Conservation (phyloP, 2,329 filamentous ascomycete species). For the Uncinocarpus reesii region DNA sequence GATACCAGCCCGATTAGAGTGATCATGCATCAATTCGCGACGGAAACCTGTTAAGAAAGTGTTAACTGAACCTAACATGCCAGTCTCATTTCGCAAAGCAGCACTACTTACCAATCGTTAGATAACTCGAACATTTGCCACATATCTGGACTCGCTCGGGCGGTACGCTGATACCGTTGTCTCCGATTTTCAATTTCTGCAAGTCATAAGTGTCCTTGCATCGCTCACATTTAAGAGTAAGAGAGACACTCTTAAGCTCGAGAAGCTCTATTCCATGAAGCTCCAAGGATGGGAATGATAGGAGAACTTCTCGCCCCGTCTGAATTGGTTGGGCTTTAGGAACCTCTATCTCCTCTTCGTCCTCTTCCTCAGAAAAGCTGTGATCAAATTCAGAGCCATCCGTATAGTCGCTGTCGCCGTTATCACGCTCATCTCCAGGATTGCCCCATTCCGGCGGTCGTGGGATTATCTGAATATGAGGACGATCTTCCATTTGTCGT, state of each 20-base stretch:
- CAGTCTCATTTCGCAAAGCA: no score
- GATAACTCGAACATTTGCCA: conserved; percentile 45
- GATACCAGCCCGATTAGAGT: conserved; percentile 67
- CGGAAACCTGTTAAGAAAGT: conserved; percentile 42
- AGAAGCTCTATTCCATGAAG: conserved; percentile 68
- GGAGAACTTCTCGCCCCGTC: conserved; percentile 58
- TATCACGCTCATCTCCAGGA: conserved; percentile 24
- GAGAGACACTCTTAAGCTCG: conserved; percentile 54
- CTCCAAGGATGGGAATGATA: conserved; percentile 69
- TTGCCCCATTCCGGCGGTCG: conserved; percentile 66
- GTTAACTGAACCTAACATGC: neutral
- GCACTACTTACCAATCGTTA: conserved; percentile 35
- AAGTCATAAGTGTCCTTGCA: conserved; percentile 67
- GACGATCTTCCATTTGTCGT: conserved; percentile 29
- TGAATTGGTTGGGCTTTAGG: conserved; percentile 31
- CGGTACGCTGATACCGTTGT: conserved; percentile 30
- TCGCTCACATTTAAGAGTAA: conserved; percentile 66
- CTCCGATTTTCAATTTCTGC: conserved; percentile 51
- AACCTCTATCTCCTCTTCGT: conserved; percentile 31
- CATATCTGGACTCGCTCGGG: conserved; percentile 41
- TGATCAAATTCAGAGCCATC: conserved; percentile 40
- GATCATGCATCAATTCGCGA: conserved; percentile 59
- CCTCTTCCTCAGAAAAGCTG: conserved; percentile 34
- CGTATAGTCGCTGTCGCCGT: conserved; percentile 31
- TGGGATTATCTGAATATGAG: conserved; percentile 61